A percentile compares a stretch with the other conserved stretches of the same genome.
Conservation (phyloP, 1,139 yeast species). For the Yamadazyma atlantica region DNA sequence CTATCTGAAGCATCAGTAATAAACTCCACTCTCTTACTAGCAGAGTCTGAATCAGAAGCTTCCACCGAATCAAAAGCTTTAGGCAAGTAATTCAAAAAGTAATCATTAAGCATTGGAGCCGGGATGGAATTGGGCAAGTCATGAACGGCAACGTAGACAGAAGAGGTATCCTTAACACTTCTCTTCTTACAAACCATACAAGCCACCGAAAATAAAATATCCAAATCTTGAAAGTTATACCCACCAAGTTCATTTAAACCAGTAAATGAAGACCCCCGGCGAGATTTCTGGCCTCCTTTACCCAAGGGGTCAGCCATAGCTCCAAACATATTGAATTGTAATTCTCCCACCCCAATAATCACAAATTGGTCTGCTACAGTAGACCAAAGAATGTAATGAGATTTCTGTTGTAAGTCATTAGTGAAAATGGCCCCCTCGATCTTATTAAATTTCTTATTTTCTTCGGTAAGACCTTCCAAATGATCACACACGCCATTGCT, state of each 20-base stretch:
- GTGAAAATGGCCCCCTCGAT: conserved; percentile 42
- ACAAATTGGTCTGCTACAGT: conserved; percentile 20
- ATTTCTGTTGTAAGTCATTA: conserved; percentile 39
- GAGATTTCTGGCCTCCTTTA: conserved; percentile 18
- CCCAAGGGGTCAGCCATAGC: conserved; percentile 21
- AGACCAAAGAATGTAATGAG: conserved; percentile 39
- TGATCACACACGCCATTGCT: conserved; percentile 4
- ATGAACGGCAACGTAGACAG: conserved; percentile 25
- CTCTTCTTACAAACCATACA: conserved; percentile 28
- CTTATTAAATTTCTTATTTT: conserved; percentile 18
- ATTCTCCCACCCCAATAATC: conserved; percentile 39
- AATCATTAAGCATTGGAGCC: conserved; percentile 37
- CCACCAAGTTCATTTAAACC: conserved; percentile 44
- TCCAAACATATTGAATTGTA: conserved; percentile 27
- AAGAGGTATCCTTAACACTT: conserved; percentile 13
- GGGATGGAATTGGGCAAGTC: conserved; percentile 40
- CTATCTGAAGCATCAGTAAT: conserved; percentile 22
- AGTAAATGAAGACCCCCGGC: conserved; percentile 39
- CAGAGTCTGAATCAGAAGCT: conserved; percentile 14
- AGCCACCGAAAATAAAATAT: conserved; percentile 35
- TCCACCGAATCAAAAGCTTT: conserved; percentile 16
- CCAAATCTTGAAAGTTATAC: conserved; percentile 43
- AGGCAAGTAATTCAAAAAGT: conserved; percentile 36
- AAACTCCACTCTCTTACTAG: conserved; percentile 21
- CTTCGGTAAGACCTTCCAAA: conserved; percentile 13